Evolutionary conservation across 2,329 filamentous ascomycete genomes (phyloP).

Genomic region (Cercospora canescens): DNA sequence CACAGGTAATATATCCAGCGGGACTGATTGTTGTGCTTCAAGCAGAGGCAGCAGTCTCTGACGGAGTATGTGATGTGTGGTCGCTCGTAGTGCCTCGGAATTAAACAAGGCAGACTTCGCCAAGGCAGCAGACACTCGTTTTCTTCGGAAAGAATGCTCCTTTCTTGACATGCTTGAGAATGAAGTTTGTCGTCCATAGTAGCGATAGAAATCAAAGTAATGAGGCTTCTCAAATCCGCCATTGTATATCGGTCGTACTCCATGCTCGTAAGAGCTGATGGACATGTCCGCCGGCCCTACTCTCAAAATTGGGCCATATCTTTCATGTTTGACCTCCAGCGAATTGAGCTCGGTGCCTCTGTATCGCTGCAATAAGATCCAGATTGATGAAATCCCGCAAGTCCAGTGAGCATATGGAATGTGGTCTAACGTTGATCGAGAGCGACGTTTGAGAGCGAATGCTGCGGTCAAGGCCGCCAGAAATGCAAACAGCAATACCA

Average conservation of each 20-base stretch:
- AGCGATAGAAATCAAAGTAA: background rate
- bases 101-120: background rate
- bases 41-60: background rate
- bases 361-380: background rate
- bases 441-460: background rate
- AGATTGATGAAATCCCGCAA: background rate
- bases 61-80: background rate
- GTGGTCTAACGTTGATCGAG: background rate
- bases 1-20: background rate
- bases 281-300: background rate
- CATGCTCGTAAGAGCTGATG: background rate
- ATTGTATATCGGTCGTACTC: background rate
- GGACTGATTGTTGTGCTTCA: background rate
- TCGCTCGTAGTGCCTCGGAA: background rate
- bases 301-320: background rate
- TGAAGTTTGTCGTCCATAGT: background rate
- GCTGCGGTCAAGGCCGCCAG: background rate
- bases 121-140: background rate
- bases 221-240: background rate
- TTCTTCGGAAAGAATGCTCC: background rate
- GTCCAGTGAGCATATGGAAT: background rate
- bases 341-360: background rate
- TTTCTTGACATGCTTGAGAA: background rate
- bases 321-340: background rate
- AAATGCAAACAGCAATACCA: background rate